Conservation (phyloP, 495 filamentous ascomycete species). For the Antarctomyces pellizariae region DNA sequence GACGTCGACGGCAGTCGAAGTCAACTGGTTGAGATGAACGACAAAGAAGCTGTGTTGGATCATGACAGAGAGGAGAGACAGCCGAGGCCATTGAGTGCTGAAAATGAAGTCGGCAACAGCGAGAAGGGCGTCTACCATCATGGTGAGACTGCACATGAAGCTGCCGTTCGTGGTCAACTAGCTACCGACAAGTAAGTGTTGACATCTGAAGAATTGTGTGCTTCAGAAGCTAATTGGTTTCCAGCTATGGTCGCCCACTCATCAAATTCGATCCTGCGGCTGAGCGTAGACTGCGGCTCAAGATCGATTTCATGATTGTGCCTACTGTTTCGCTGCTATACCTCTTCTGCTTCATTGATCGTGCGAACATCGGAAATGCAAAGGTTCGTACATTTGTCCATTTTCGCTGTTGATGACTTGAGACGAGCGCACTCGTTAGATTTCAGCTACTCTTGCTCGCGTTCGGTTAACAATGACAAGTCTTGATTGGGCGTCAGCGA, state of each 20-base stretch:
- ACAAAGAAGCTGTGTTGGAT: too few relatives aligned
- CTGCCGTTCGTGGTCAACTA: constrained; percentile 30
- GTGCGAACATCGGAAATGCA: constrained; percentile 38
- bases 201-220: neutral
- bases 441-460: too few relatives aligned
- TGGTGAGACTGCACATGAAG: constrained; percentile 17
- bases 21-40: too few relatives aligned
- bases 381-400: too few relatives aligned
- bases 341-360: constrained; percentile 38
- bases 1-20: too few relatives aligned
- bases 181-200: constrained; percentile 34
- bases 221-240: constrained; percentile 1
- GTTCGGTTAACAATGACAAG: too few relatives aligned
- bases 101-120: constrained; percentile 6
- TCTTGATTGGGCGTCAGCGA: too few relatives aligned
- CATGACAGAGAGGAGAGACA: too few relatives aligned
- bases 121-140: constrained; percentile 2
- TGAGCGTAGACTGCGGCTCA: constrained; percentile 29
- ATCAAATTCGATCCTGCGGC: constrained; percentile 32
- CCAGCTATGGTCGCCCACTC: constrained; percentile 28
- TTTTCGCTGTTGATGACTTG: too few relatives aligned
- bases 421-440: too few relatives aligned
- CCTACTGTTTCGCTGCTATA: constrained; percentile 32
- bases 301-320: constrained; percentile 27
- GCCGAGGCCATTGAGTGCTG: too few relatives aligned